Base-by-base conservation (phyloP, 345 rosid species). In the Eucalyptus marginata region DNA sequence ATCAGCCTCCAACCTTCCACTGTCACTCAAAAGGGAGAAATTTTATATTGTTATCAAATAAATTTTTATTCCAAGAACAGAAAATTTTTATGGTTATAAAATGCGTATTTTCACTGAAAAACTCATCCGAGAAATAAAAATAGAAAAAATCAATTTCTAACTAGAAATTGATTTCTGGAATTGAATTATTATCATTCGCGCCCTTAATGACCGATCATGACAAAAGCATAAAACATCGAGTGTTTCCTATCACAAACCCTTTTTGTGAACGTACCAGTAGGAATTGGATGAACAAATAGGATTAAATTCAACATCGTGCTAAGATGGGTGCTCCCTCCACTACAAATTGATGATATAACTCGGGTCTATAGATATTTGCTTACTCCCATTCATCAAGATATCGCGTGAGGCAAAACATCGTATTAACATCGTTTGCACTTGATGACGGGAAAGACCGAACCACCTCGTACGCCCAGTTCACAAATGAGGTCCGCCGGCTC, bases 161-260 rank as follows among this genome's bases (percentile, higher is more conserved):
- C 46, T 2, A 44, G 2, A 44, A 44, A 44, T 44, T 44, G 1
- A 44, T 44, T 44, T 44, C 2, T 7, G 8, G 1, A 18, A 17
- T 1, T 1, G 1, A 52, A 18, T 17, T 3, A 18, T 52, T 7
- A 52, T 7, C 24, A 52, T 1, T 0, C 4, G 4, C 0, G 2
- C 4, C 2, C 10, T 31, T 8, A 68, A 68, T 8, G 5, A 31
- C 12, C 4, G 10, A 31, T 0, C 44, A 68, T 33, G 24, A 68
- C 44, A 33, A 33, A 0, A 68, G 5, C 43, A 17, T 8, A 11
- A 31, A 17, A n/a, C 18, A 17, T 6, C 0, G 2, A 71, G 46
- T 36, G 4, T 20, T 71, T 18, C 10, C 7, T 17, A 24, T 36
- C 13, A 5, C 83, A 71, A 36, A 36, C 29, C 83, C 47, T 66